Conservation (phyloP, 2,329 filamentous ascomycete species). For the Fusarium burgessii region DNA sequence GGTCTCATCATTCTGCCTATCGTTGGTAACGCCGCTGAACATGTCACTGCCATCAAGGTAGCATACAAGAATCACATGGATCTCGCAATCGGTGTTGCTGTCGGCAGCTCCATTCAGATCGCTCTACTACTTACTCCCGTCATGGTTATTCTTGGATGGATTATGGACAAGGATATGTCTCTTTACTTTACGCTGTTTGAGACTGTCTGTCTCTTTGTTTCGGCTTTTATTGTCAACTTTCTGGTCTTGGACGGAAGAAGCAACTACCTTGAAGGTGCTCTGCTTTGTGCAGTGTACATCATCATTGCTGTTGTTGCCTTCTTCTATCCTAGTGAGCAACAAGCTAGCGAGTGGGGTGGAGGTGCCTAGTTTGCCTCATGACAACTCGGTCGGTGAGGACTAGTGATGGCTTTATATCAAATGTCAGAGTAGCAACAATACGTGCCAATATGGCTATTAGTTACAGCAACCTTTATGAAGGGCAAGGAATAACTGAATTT, state of each 20-base stretch:
- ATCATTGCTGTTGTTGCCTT: slow-evolving; percentile 76
- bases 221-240: slow-evolving; percentile 88
- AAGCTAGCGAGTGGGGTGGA: slow-evolving; percentile 58
- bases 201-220: slow-evolving; percentile 87
- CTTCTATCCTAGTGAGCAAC: slow-evolving; percentile 68
- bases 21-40: slow-evolving; percentile 79
- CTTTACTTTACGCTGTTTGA: slow-evolving; percentile 91
- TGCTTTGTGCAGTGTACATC: slow-evolving; percentile 74
- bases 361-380: slow-evolving; percentile 6
- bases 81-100: slow-evolving; percentile 77
- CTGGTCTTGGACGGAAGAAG: slow-evolving; percentile 86
- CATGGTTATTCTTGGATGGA: slow-evolving; percentile 79
- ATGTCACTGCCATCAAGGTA: slow-evolving; percentile 77
- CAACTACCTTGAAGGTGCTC: slow-evolving; percentile 85
- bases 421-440: neutral
- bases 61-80: slow-evolving; percentile 83
- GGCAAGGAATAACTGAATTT: slow-evolving; percentile 1
- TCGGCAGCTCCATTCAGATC: slow-evolving; percentile 79
- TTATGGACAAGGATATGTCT: slow-evolving; percentile 75
- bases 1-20: slow-evolving; percentile 79
- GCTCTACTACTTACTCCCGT: slow-evolving; percentile 77
- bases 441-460: neutral
- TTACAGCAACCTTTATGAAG: neutral
- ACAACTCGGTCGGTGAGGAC: slow-evolving; percentile 17
- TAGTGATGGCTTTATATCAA: neutral